phyloP scores from a whole-genome alignment of 257 asterid species.

The Penstemon barbatus region DNA sequence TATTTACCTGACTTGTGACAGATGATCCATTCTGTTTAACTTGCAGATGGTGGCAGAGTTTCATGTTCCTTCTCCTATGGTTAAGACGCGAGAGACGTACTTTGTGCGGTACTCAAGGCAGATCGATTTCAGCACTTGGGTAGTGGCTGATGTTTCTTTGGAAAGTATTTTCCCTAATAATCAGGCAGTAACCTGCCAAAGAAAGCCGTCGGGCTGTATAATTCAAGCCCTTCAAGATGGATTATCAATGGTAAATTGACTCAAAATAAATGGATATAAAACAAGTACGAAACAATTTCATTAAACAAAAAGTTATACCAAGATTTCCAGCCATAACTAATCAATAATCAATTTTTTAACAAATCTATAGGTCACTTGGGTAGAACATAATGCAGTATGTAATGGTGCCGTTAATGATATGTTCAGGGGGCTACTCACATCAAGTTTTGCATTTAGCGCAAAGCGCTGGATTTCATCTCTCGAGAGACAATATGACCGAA shows the following conservation, averaged over 20 bases:
- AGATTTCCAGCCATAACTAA: background rate
- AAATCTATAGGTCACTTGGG: slow-evolving; percentile 52
- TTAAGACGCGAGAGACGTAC: slow-evolving; percentile 38
- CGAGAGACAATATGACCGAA: slow-evolving; percentile 42
- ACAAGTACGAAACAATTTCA: background rate
- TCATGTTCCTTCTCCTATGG: slow-evolving; percentile 54
- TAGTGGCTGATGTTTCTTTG: slow-evolving; percentile 55
- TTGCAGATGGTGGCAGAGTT: slow-evolving; percentile 52
- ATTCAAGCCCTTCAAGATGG: slow-evolving; percentile 48
- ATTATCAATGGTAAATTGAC: slow-evolving; percentile 37
- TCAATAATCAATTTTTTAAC: background rate
- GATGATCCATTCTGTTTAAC: no score
- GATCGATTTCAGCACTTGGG: slow-evolving; percentile 42
- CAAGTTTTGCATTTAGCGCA: slow-evolving; percentile 43
- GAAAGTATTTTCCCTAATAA: slow-evolving; percentile 44
- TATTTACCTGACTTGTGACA: background rate
- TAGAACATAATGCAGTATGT: slow-evolving; percentile 48
- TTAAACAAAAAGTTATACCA: background rate
- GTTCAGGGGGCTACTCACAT: slow-evolving; percentile 30
- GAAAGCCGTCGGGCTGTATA: slow-evolving; percentile 65
- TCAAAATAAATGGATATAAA: background rate
- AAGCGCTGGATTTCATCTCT: slow-evolving; percentile 56
- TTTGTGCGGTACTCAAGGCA: slow-evolving; percentile 54
- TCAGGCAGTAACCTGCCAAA: slow-evolving; percentile 32
- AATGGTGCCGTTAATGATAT: slow-evolving; percentile 20